phyloP scores from a whole-genome alignment of 352 stramenopile genomes.

The Pythium monospermum region DNA sequence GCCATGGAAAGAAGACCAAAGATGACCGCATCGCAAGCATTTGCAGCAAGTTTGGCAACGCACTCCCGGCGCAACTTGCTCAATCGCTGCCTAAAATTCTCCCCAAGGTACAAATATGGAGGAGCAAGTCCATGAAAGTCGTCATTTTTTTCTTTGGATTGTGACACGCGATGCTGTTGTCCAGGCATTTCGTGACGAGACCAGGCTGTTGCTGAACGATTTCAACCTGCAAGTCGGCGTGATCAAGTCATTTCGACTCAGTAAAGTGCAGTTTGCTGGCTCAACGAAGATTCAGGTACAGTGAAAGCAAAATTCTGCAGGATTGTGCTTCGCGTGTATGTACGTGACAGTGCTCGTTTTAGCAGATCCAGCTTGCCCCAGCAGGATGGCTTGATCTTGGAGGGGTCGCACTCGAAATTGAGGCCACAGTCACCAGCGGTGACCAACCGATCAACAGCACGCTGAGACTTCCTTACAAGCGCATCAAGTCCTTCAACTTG shows the following conservation, averaged over 20 bases:
- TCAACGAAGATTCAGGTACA: neutral
- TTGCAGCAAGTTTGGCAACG: slow-evolving; percentile 3
- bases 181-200: slow-evolving; percentile 30
- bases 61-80: slow-evolving; percentile 19
- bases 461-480: slow-evolving; percentile 24
- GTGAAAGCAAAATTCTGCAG: too few relatives aligned
- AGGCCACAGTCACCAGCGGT: slow-evolving; percentile 7
- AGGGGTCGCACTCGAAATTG: slow-evolving; percentile 20
- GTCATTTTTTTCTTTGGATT: neutral
- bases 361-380: slow-evolving; percentile 6
- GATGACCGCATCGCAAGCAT: neutral
- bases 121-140: neutral
- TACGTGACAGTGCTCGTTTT: too few relatives aligned
- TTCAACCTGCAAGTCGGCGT: slow-evolving; percentile 28
- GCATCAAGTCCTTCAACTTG: neutral
- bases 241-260: slow-evolving; percentile 21
- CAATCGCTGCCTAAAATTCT: slow-evolving; percentile 12
- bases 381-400: slow-evolving; percentile 31
- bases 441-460: slow-evolving; percentile 6
- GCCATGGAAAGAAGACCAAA: slow-evolving; percentile 19
- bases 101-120: slow-evolving; percentile 21
- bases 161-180: too few relatives aligned
- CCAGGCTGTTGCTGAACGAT: slow-evolving; percentile 24
- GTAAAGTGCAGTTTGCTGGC: neutral
- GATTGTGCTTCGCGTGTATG: too few relatives aligned